These are phyloP conservation scores for Pyrenochaeta sp. DNA, from an alignment of 2,329 filamentous ascomycete species.

Conservation along the genomic window DNA sequence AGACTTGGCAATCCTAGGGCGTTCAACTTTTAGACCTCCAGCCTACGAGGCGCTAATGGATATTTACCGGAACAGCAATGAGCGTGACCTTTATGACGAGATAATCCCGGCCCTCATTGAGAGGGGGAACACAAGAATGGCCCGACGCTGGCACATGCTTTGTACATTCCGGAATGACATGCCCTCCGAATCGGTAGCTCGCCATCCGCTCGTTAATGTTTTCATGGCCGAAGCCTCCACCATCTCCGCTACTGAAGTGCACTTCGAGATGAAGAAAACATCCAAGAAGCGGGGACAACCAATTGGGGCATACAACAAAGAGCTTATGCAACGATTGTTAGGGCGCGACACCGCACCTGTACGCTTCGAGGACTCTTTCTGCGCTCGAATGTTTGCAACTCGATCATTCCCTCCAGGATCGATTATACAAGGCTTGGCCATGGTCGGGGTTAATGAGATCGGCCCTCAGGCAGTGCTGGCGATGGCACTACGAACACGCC, in stretches of 20 bases:
- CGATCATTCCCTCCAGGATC: conserved; percentile 76
- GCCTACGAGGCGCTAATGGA: conserved; percentile 40
- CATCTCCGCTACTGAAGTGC: conserved; percentile 10
- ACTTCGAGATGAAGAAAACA: conserved; percentile 6
- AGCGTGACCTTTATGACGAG: conserved; percentile 53
- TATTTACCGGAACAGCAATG: conserved; percentile 50
- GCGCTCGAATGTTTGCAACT: conserved; percentile 83
- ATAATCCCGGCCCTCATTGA: conserved; percentile 48
- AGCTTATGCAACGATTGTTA: conserved; percentile 44
- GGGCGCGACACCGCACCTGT: conserved; percentile 57
- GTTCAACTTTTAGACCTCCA: conserved; percentile 12
- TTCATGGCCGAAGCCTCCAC: conserved; percentile 37
- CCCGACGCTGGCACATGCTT: conserved; percentile 52
- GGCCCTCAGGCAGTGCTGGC: conserved; percentile 81
- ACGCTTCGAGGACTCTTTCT: conserved; percentile 68
- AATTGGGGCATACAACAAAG: conserved; percentile 32
- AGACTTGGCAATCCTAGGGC: conserved; percentile 20
- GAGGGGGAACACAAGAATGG: conserved; percentile 27
- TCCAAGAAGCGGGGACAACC: conserved; percentile 11
- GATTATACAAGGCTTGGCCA: conserved; percentile 73
- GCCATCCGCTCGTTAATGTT: conserved; percentile 37
- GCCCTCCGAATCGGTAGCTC: conserved; percentile 45
- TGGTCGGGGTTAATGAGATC: conserved; percentile 75
- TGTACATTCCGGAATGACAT: conserved; percentile 48
- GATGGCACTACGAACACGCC: conserved; percentile 72